Base-by-base conservation (phyloP, 2,329 filamentous ascomycete species). In the Aspergillus fumigatus region DNA sequence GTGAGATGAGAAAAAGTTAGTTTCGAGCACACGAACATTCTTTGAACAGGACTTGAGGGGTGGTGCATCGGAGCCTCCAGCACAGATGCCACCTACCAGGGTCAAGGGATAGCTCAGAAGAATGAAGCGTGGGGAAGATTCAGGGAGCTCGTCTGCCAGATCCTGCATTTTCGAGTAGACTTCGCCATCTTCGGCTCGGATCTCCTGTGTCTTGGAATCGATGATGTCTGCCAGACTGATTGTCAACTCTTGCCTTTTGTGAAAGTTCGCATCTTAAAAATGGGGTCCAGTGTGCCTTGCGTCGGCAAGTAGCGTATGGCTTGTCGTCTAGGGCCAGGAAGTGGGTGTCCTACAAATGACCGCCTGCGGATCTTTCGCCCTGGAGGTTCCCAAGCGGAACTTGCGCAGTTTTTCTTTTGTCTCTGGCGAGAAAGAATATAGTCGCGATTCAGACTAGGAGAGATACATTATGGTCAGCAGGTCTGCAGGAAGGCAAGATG, bases 401-500 rank as follows among this genome's bases (percentile, higher is more conserved):
- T 97, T 97, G 75, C 90, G 89, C 63, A 99, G 84, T 70, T 92
- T 88, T 63, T 92, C 87, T 77, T 88, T 94, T 48, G 91, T 96
- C 77, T 94, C 90, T 62, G 86, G 84, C 32, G 92, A 95, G 84
- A 97, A 96, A 58, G 89, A 90, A 79, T 96, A 97, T 61, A 97
- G 83, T 66, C 92, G 84, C 60, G 91, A 87, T 80, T 97, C 92
- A 70, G 92, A 95, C 67, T 86, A 73, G 76, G 17, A 45, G 23
- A 32, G 21, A 14, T 14, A 50, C 50, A 35, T 38, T 11, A 38
- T 50, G 41, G 52, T 55, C 49, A 57, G 53, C 43, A 41, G 35
- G 43, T 23, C 26, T 27, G 29, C 10, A 27, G 6, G 7, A 19
- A 27, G 25, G 29, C 19, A 17, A 9, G 47, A 55, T 62, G 62